These are phyloP conservation scores for Exophiala dermatitidis DNA, from an alignment of 2,329 filamentous ascomycete genomes.

Conservation along the genomic window DNA sequence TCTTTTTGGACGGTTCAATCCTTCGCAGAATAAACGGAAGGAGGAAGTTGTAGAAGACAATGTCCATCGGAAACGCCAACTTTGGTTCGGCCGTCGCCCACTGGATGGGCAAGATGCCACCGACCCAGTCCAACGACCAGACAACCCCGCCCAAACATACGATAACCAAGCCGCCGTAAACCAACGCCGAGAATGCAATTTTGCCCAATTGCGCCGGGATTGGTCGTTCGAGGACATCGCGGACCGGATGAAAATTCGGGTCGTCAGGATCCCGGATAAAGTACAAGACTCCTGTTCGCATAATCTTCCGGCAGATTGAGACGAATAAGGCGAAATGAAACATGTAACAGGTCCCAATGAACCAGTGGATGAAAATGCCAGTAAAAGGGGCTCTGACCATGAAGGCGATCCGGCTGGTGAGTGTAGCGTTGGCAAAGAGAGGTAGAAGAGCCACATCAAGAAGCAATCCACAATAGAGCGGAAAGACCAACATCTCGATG, in stretches of 20 bases:
- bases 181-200: slow-evolving; percentile 89
- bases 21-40: slow-evolving; percentile 81
- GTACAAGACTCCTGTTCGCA: slow-evolving; percentile 90
- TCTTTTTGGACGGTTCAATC: slow-evolving; percentile 74
- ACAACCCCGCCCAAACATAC: slow-evolving; percentile 91
- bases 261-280: slow-evolving; percentile 98
- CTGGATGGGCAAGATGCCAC: slow-evolving; percentile 79
- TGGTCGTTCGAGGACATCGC: slow-evolving; percentile 89
- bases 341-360: slow-evolving; percentile 98
- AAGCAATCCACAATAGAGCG: slow-evolving; percentile 86
- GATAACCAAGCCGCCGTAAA: slow-evolving; percentile 89
- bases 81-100: slow-evolving; percentile 91
- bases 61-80: slow-evolving; percentile 86
- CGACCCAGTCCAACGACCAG: slow-evolving; percentile 50
- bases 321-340: slow-evolving; percentile 99
- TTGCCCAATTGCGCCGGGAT: slow-evolving; percentile 90
- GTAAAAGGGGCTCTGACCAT: slow-evolving; percentile 73
- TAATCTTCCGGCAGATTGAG: slow-evolving; percentile 96
- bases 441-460: slow-evolving; percentile 84
- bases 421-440: slow-evolving; percentile 72
- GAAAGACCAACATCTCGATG: slow-evolving; percentile 97
- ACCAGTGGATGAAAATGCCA: slow-evolving; percentile 96
- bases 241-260: slow-evolving; percentile 93
- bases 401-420: slow-evolving; percentile 71
- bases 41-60: slow-evolving; percentile 94